Conservation (phyloP, 441 rosid species). For the Aleurites moluccanus region DNA sequence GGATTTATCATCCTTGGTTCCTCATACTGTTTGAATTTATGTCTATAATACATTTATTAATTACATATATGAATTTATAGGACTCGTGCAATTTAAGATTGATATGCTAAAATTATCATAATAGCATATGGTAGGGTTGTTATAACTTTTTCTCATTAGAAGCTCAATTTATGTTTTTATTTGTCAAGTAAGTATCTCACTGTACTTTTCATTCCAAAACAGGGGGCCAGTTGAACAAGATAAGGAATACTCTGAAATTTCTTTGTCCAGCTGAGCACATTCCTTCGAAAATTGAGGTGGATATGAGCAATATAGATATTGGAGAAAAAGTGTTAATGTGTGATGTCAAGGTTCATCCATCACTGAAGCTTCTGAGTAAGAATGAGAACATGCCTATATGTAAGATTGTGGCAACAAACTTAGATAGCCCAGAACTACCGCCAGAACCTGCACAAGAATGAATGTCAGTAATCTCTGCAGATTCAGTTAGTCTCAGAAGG, state of each 20-base stretch:
- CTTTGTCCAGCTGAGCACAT: slow-evolving; percentile 71
- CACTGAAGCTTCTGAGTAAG: slow-evolving; percentile 77
- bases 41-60: not conserved
- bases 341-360: slow-evolving; percentile 63
- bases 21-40: not conserved
- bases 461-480: slow-evolving; percentile 9
- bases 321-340: slow-evolving; percentile 64
- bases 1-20: not conserved
- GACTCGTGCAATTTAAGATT: not conserved
- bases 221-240: slow-evolving; percentile 63
- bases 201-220: slow-evolving; percentile 26
- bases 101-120: not conserved
- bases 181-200: slow-evolving; percentile 8
- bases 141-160: not conserved
- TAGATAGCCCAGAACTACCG: slow-evolving; percentile 36
- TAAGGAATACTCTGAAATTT: slow-evolving; percentile 54
- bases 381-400: slow-evolving; percentile 67
- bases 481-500: not conserved
- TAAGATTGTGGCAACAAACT: slow-evolving; percentile 54
- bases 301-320: slow-evolving; percentile 72
- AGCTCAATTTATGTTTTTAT: not conserved
- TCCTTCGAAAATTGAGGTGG: slow-evolving; percentile 84
- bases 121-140: not conserved
- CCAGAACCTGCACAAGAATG: slow-evolving; percentile 28
- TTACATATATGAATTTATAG: not conserved